Conservation (phyloP, 1,284 basidiomycete genomes). For the Ceratobasidium sp. region DNA sequence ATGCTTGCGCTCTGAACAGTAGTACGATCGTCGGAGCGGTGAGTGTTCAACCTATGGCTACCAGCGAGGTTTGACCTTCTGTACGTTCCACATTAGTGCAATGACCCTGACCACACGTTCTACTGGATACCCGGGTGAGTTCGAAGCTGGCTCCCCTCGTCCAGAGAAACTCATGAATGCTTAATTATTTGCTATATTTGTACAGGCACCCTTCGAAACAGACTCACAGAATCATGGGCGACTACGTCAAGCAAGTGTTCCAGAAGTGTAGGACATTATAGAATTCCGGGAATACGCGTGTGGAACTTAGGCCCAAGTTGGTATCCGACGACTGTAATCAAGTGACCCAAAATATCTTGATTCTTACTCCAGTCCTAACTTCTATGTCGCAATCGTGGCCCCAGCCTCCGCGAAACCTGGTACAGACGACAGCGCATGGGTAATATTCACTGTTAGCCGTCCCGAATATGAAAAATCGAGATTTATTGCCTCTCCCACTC, state of each 20-base stretch:
- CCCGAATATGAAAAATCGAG: too few species aligned
- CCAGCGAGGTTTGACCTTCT: neutral
- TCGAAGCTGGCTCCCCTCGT: neutral
- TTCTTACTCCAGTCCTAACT: neutral
- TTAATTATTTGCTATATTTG: neutral
- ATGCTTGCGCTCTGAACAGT: slow-evolving; percentile 54
- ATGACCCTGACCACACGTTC: slow-evolving; percentile 45
- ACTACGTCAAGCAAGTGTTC: slow-evolving; percentile 39
- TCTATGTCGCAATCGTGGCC: neutral
- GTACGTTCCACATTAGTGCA: slow-evolving; percentile 18
- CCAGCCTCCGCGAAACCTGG: neutral
- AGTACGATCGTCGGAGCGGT: slow-evolving; percentile 43
- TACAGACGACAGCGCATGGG: too few species aligned
- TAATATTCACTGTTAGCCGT: too few species aligned
- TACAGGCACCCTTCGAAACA: slow-evolving; percentile 44
- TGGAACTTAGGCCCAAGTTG: neutral
- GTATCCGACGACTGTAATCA: neutral
- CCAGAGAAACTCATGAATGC: neutral
- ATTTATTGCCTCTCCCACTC: too few species aligned
- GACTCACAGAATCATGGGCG: slow-evolving; percentile 46
- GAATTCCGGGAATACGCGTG: neutral
- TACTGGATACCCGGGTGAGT: slow-evolving; percentile 45
- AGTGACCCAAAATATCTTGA: neutral
- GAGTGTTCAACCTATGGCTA: neutral
- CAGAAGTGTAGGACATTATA: slow-evolving; percentile 32